Conservation (phyloP, 495 filamentous ascomycete species). For the Lepidopterella palustris region DNA sequence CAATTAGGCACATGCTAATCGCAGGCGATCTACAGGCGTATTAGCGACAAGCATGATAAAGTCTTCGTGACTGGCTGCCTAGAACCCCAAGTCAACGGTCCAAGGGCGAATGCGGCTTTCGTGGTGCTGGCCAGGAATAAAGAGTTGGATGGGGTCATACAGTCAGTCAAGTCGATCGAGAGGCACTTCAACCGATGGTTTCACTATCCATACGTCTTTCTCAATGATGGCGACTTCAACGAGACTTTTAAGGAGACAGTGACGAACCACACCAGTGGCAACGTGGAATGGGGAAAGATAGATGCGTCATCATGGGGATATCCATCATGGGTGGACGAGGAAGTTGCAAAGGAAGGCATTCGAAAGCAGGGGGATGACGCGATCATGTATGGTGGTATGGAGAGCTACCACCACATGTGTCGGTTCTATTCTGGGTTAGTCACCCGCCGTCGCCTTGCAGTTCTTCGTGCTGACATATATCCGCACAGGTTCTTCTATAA, state of each 20-base stretch:
- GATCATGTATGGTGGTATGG: slow-evolving; percentile 99
- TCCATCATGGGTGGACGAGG: slow-evolving; percentile 90
- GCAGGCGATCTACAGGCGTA: slow-evolving; percentile 58
- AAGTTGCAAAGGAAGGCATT: slow-evolving; percentile 92
- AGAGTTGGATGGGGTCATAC: slow-evolving; percentile 90
- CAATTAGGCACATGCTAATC: background rate
- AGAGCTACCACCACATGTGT: slow-evolving; percentile 84
- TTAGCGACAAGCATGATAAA: slow-evolving; percentile 94
- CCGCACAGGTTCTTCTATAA: slow-evolving; percentile 84
- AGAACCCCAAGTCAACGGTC: slow-evolving; percentile 58
- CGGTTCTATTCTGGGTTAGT: slow-evolving; percentile 94
- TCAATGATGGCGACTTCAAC: slow-evolving; percentile 97
- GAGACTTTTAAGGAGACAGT: slow-evolving; percentile 83
- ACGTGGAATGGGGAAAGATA: slow-evolving; percentile 93
- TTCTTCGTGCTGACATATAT: slow-evolving; percentile 2
- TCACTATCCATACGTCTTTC: slow-evolving; percentile 96
- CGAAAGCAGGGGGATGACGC: slow-evolving; percentile 92
- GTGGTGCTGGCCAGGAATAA: slow-evolving; percentile 96
- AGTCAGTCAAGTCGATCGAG: slow-evolving; percentile 96
- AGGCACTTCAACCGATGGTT: slow-evolving; percentile 99
- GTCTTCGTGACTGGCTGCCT: slow-evolving; percentile 89
- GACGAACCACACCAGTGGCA: slow-evolving; percentile 75
- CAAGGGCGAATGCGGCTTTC: slow-evolving; percentile 86
- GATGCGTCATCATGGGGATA: slow-evolving; percentile 89
- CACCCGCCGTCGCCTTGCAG: background rate